Percentiles rank a stretch among this genome's conserved stretches.
These are phyloP conservation scores for Aspergillus hiratsukae DNA, from an alignment of 2,329 filamentous ascomycete genomes.

Conservation along the genomic window DNA sequence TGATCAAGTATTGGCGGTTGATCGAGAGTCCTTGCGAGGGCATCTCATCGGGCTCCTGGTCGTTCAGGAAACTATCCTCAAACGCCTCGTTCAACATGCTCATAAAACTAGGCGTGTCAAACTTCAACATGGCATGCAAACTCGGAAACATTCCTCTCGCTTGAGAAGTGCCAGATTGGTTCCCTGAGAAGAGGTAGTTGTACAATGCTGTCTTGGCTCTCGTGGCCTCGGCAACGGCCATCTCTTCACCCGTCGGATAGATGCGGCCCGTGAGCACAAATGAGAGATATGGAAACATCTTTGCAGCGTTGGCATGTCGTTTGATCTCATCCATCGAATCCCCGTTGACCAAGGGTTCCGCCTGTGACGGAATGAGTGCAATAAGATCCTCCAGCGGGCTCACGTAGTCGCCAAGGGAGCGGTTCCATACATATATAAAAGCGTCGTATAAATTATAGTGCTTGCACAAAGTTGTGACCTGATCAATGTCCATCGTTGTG, in stretches of 20 bases:
- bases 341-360: slow-evolving; percentile 25
- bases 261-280: slow-evolving; percentile 83
- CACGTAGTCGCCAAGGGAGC: slow-evolving; percentile 81
- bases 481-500: slow-evolving; percentile 85
- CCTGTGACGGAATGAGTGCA: slow-evolving; percentile 31
- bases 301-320: slow-evolving; percentile 65
- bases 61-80: slow-evolving; percentile 89
- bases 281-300: slow-evolving; percentile 91
- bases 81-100: slow-evolving; percentile 97
- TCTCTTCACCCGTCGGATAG: slow-evolving; percentile 78
- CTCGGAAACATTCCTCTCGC: slow-evolving; percentile 79
- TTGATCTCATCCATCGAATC: slow-evolving; percentile 54
- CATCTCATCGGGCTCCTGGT: slow-evolving; percentile 62
- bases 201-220: slow-evolving; percentile 86
- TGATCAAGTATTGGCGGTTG: slow-evolving; percentile 87
- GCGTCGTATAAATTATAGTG: slow-evolving; percentile 91
- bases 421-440: slow-evolving; percentile 94
- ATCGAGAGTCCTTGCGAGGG: slow-evolving; percentile 57
- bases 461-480: slow-evolving; percentile 85
- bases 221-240: slow-evolving; percentile 67
- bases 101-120: slow-evolving; percentile 86
- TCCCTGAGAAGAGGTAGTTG: slow-evolving; percentile 87
- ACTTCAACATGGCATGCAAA: slow-evolving; percentile 75
- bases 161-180: slow-evolving; percentile 38
- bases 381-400: slow-evolving; percentile 84